These are phyloP conservation scores for Macaranga tanarius DNA, from an alignment of 441 rosid genomes.

Conservation along the genomic window DNA sequence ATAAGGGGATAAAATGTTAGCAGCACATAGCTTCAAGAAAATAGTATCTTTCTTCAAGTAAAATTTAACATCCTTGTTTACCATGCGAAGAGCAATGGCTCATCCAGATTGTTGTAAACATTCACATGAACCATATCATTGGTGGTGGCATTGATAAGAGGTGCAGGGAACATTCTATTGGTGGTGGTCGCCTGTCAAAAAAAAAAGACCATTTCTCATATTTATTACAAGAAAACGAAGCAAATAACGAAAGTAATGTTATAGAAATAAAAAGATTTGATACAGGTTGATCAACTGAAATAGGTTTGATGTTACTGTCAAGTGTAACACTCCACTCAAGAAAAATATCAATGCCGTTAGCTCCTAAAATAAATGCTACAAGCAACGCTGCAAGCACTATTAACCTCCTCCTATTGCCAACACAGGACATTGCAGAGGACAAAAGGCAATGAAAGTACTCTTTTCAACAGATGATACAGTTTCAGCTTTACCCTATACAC, in stretches of 20 bases:
- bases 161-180: conserved; percentile 69
- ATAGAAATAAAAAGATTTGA: background rate
- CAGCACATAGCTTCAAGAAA: background rate
- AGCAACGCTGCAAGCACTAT: conserved; percentile 16
- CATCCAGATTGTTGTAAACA: conserved; percentile 55
- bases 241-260: background rate
- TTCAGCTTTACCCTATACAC: background rate
- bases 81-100: conserved; percentile 63
- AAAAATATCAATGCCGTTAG: conserved; percentile 34
- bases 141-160: conserved; percentile 52
- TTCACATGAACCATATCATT: conserved; percentile 49
- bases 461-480: background rate
- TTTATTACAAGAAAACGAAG: too few relatives aligned
- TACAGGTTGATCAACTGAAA: conserved; percentile 39
- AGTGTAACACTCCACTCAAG: conserved; percentile 46
- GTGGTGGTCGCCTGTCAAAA: conserved; percentile 40
- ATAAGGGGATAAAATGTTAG: too few relatives aligned
- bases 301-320: conserved; percentile 27
- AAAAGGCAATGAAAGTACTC: background rate
- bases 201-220: too few relatives aligned
- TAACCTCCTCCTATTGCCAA: conserved; percentile 9
- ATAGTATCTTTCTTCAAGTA: background rate
- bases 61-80: background rate
- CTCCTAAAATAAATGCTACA: background rate
- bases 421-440: conserved; percentile 20